Conservation (phyloP, 805 yeast species). For the Saturnispora diversa region DNA sequence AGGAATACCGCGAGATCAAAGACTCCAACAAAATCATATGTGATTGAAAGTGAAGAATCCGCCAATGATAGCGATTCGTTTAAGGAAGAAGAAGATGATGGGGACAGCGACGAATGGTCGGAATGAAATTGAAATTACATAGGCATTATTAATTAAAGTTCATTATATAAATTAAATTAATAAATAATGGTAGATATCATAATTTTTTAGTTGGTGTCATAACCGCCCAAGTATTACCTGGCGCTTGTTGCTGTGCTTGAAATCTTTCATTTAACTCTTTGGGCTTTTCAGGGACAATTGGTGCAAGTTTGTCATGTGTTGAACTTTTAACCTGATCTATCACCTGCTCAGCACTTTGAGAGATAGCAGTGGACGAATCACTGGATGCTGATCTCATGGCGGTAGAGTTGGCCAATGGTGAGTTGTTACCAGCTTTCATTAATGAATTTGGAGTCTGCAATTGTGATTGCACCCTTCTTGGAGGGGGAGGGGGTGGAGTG, state of each 20-base stretch:
- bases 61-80: slow-evolving; percentile 13
- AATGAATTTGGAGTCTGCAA: not conserved
- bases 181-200: slow-evolving; percentile 7
- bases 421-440: slow-evolving; percentile 10
- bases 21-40: slow-evolving; percentile 13
- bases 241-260: slow-evolving; percentile 1
- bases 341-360: too few relatives aligned
- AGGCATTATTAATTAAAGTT: not conserved
- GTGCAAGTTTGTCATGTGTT: slow-evolving; percentile 20
- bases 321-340: too few relatives aligned
- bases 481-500: slow-evolving; percentile 27
- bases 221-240: slow-evolving; percentile 21
- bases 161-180: not conserved
- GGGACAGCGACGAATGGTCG: slow-evolving; percentile 11
- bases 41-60: slow-evolving; percentile 18
- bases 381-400: too few relatives aligned
- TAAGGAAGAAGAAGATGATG: slow-evolving; percentile 15
- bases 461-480: slow-evolving; percentile 14
- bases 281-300: slow-evolving; percentile 29
- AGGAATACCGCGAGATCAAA: slow-evolving; percentile 10
- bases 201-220: slow-evolving; percentile 28
- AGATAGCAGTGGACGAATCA: too few relatives aligned
- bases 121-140: slow-evolving; percentile 1
- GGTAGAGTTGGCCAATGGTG: too few relatives aligned
- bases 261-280: slow-evolving; percentile 19